These are phyloP conservation scores for Akebia trifoliata DNA, from an alignment of 164 flowering plant species.

Conservation along the genomic window DNA sequence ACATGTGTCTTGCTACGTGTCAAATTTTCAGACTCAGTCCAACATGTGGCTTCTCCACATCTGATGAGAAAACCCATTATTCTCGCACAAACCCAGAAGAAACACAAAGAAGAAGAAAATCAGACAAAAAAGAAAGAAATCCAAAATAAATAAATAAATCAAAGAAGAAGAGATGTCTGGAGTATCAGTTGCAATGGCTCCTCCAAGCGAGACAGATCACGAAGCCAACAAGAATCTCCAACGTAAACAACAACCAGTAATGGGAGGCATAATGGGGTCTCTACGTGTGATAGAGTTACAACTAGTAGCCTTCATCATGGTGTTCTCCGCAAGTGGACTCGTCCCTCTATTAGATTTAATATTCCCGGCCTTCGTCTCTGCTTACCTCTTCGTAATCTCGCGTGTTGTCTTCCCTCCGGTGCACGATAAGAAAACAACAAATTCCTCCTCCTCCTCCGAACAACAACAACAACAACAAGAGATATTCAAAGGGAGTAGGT, in stretches of 20 bases:
- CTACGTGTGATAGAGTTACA: constrained; percentile 86
- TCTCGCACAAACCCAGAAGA: no score
- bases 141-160: no score
- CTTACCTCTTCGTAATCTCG: constrained; percentile 53
- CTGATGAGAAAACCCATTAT: no score
- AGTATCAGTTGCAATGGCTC: constrained; percentile 50
- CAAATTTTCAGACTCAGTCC: no score
- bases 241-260: constrained; percentile 18
- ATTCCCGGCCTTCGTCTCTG: constrained; percentile 66
- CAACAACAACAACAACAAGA: no score
- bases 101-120: no score
- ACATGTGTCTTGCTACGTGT: no score
- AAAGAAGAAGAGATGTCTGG: constrained; percentile 54
- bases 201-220: constrained; percentile 31
- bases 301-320: constrained; percentile 93
- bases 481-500: constrained; percentile 46
- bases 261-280: constrained; percentile 73
- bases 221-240: constrained; percentile 7
- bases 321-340: constrained; percentile 88
- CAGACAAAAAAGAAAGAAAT: no score
- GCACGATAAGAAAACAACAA: constrained; percentile 7
- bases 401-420: constrained; percentile 76
- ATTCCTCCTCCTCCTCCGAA: constrained; percentile 10
- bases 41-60: no score
- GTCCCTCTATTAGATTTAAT: constrained; percentile 75